A percentile compares a stretch with the other conserved stretches of the same genome.
phyloP scores from a whole-genome alignment of 2,329 filamentous ascomycete species.

The Phaeomoniella chlamydospora region DNA sequence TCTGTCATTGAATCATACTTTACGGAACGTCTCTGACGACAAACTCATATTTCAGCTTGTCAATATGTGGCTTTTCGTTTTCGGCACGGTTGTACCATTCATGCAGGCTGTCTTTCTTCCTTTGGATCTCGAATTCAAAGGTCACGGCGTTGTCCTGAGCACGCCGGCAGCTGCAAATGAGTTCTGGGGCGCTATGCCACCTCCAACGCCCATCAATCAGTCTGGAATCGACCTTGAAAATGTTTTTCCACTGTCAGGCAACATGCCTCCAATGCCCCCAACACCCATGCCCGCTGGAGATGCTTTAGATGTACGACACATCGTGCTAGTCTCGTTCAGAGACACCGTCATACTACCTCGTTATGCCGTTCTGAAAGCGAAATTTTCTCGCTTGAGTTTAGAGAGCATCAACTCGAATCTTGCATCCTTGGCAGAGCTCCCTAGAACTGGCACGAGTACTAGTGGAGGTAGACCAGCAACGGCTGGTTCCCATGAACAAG shows the following conservation, averaged over 20 bases:
- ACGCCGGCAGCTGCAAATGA: slow-evolving; percentile 61
- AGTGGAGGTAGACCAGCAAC: slow-evolving; percentile 51
- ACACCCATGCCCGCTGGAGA: slow-evolving; percentile 33
- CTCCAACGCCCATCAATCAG: slow-evolving; percentile 13
- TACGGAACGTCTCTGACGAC: slow-evolving; percentile 68
- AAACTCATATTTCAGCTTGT: slow-evolving; percentile 80
- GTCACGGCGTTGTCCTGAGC: slow-evolving; percentile 64
- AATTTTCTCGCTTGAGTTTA: slow-evolving; percentile 78
- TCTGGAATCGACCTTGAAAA: slow-evolving; percentile 9
- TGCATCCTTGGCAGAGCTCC: slow-evolving; percentile 11
- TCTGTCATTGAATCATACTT: slow-evolving; percentile 66
- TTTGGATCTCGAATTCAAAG: slow-evolving; percentile 83
- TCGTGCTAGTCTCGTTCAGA: slow-evolving; percentile 76
- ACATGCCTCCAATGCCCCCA: neutral
- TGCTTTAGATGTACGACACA: slow-evolving; percentile 70
- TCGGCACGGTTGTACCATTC: slow-evolving; percentile 80
- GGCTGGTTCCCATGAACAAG: slow-evolving; percentile 26
- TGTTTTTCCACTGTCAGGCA: slow-evolving; percentile 3
- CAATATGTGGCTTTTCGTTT: slow-evolving; percentile 87
- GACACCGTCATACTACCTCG: slow-evolving; percentile 79
- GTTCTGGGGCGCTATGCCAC: slow-evolving; percentile 67
- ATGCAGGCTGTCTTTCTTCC: slow-evolving; percentile 92
- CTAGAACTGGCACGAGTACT: slow-evolving; percentile 10
- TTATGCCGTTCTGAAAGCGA: slow-evolving; percentile 75
- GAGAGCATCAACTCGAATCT: slow-evolving; percentile 53